These are phyloP conservation scores for Diaporthe humulicola DNA, from an alignment of 2,329 filamentous ascomycete species.

Conservation along the genomic window DNA sequence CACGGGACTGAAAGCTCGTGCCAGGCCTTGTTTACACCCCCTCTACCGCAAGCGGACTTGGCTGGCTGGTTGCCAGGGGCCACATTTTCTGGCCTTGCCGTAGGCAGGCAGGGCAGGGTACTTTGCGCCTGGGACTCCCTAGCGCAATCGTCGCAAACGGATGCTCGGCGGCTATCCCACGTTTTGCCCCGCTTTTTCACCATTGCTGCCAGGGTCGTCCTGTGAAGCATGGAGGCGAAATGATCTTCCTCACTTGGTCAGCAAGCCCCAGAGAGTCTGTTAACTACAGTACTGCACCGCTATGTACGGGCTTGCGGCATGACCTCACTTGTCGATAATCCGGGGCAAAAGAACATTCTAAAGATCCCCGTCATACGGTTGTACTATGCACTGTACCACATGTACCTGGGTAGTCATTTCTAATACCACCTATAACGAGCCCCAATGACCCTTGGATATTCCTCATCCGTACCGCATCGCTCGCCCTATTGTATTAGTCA, in stretches of 20 bases:
- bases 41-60: not conserved
- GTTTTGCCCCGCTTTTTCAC: slow-evolving; percentile 28
- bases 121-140: not conserved
- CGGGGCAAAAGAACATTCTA: slow-evolving; percentile 20
- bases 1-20: slow-evolving; percentile 8
- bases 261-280: not conserved
- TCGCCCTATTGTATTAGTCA: slow-evolving; percentile 16
- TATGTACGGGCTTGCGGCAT: slow-evolving; percentile 20
- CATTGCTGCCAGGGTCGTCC: not conserved
- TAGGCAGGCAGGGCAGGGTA: not conserved
- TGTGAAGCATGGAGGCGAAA: not conserved
- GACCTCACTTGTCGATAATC: slow-evolving; percentile 25
- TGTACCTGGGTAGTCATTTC: not conserved
- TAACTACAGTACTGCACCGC: not conserved
- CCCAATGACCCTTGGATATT: not conserved
- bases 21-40: slow-evolving; percentile 27
- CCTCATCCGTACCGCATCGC: not conserved
- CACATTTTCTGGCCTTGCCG: slow-evolving; percentile 24
- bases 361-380: not conserved
- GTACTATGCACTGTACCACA: not conserved
- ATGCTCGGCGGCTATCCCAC: slow-evolving; percentile 20
- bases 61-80: slow-evolving; percentile 23
- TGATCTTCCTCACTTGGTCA: slow-evolving; percentile 32
- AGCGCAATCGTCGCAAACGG: not conserved
- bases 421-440: not conserved